A percentile compares a stretch with the other conserved stretches of the same genome.
phyloP scores from a whole-genome alignment of 257 asterid genomes.

The Solanum tarijense region DNA sequence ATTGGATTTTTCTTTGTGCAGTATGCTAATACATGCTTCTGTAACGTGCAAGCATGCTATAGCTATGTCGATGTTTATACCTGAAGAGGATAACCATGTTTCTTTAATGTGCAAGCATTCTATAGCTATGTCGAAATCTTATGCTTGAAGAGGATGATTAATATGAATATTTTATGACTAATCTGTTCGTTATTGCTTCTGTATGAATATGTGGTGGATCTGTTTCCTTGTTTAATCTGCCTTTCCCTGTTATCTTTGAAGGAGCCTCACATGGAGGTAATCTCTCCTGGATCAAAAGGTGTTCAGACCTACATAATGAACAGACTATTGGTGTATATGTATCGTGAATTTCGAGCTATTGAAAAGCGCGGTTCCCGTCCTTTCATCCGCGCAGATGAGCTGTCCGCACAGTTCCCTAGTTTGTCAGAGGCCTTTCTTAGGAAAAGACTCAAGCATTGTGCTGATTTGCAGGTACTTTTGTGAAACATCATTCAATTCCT shows the following conservation, averaged over 20 bases:
- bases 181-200: background rate
- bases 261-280: slow-evolving; percentile 97
- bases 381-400: slow-evolving; percentile 68
- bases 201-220: background rate
- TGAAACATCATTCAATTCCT: background rate
- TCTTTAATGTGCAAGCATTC: background rate
- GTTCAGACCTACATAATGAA: slow-evolving; percentile 78
- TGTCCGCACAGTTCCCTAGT: slow-evolving; percentile 71
- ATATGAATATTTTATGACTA: background rate
- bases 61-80: background rate
- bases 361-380: slow-evolving; percentile 84
- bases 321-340: slow-evolving; percentile 81
- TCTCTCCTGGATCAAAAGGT: slow-evolving; percentile 86
- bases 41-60: background rate
- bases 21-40: background rate
- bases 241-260: slow-evolving; percentile 16
- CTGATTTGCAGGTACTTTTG: slow-evolving; percentile 67
- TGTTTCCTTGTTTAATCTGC: slow-evolving; percentile 11
- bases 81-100: background rate
- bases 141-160: background rate
- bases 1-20: background rate
- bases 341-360: slow-evolving; percentile 74
- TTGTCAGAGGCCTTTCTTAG: slow-evolving; percentile 71
- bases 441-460: slow-evolving; percentile 80
- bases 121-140: background rate